Evolutionary conservation across 2,329 filamentous ascomycete species (phyloP).

Genomic region (Calonectria pteridis): DNA sequence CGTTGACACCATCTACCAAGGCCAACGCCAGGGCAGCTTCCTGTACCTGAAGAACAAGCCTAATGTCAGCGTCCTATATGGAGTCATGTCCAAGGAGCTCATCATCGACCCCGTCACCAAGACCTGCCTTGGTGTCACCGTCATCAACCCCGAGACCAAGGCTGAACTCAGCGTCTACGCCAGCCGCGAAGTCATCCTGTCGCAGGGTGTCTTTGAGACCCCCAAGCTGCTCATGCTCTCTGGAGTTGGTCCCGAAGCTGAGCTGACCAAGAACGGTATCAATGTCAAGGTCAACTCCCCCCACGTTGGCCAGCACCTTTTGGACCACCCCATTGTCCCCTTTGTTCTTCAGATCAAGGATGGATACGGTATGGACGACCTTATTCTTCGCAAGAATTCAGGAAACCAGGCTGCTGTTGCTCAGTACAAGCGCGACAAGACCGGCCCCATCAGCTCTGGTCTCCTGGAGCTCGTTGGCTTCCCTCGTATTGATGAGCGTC

Average conservation of each 20-base stretch:
- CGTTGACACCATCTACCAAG: slow-evolving; percentile 68
- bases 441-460: slow-evolving; percentile 56
- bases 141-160: slow-evolving; percentile 49
- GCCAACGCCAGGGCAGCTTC: slow-evolving; percentile 63
- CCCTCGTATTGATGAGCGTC: slow-evolving; percentile 66
- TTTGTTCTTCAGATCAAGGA: slow-evolving; percentile 56
- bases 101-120: slow-evolving; percentile 60
- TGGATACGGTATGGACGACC: slow-evolving; percentile 54
- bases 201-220: slow-evolving; percentile 69
- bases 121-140: slow-evolving; percentile 59
- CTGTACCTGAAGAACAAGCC: slow-evolving; percentile 63
- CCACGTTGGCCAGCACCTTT: slow-evolving; percentile 73
- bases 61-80: slow-evolving; percentile 65
- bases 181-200: slow-evolving; percentile 61
- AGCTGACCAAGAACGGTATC: slow-evolving; percentile 66
- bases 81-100: slow-evolving; percentile 63
- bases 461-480: slow-evolving; percentile 66
- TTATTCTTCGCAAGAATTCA: slow-evolving; percentile 54
- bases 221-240: slow-evolving; percentile 75
- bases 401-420: slow-evolving; percentile 50
- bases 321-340: slow-evolving; percentile 70
- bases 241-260: slow-evolving; percentile 68
- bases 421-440: slow-evolving; percentile 41
- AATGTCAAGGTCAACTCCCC: slow-evolving; percentile 65
- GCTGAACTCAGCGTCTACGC: slow-evolving; percentile 60